Base-by-base conservation (phyloP, 1,284 basidiomycete genomes). In the Cryptococcus neoformans region DNA sequence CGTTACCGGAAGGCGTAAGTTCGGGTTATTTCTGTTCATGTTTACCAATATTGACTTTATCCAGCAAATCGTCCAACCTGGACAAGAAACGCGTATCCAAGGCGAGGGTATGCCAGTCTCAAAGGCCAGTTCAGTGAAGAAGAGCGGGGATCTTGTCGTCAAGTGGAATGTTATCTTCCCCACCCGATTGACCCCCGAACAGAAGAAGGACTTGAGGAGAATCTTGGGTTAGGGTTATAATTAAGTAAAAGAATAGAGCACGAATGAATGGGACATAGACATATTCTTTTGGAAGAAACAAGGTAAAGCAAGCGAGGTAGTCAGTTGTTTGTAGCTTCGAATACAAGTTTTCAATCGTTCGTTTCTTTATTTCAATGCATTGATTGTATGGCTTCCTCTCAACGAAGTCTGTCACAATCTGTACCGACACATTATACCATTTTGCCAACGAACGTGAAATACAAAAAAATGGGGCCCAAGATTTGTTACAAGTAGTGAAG, bases 81-180 rank as follows among this genome's bases (percentile, higher is more conserved):
- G 85, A 3, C 83, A 87, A 75, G 83, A 88, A 72, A 89, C 85
- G 11, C 82, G 80, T 34, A 77, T 95, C 5, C 53, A 79, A 2
- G 87, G 85, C 1, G 90, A 94, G 75, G 94, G 93, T 11, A 95
- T 96, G 92, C 92, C 92, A 1, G 85, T 92, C 44, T 82, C 90
- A 57, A 92, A 90, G 76, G 87, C 87, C 54, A 86, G 85, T n/a
- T 81, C 80, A 49, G 79, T 80, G 54, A 84, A 83, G 79, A 84
- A 81, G 65, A 89, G 88, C 78, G 93, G 93, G 1, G 90, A 96
- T 78, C 74, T 96, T 53, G 80, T 89, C 49, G 83, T 95, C 50
- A 83, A 83, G 59, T 91, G 90, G 88, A 86, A 93, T 54, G 83
- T 95, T 34, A 80, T 84, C 37, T 95, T 96, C 83, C 93, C 93